Conservation (phyloP, 2,329 filamentous ascomycete species). For the Balansia obtecta region DNA sequence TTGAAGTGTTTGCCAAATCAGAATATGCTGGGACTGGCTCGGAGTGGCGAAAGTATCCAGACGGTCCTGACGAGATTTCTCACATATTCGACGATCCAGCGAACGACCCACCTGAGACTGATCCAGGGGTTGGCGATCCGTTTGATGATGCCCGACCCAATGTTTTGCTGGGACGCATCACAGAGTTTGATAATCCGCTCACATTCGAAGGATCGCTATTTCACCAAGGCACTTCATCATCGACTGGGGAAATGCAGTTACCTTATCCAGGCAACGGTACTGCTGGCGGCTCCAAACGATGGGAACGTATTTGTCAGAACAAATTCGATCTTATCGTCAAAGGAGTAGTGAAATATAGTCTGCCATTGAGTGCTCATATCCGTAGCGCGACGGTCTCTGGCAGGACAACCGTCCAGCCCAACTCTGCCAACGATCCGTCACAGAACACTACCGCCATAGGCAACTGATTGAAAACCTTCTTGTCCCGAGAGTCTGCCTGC, state of each 20-base stretch:
- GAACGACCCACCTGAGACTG: constrained; percentile 29
- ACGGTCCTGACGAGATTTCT: constrained; percentile 14
- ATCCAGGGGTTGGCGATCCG: constrained; percentile 32
- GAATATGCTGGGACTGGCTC: constrained; percentile 66
- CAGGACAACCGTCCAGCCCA: constrained; percentile 47
- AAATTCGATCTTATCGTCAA: constrained; percentile 89
- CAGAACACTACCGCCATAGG: constrained; percentile 55
- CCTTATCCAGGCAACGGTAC: constrained; percentile 79
- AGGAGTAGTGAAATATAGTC: constrained; percentile 74
- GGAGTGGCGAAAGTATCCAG: constrained; percentile 40
- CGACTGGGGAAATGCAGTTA: constrained; percentile 74
- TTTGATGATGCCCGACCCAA: constrained; percentile 56
- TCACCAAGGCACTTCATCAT: constrained; percentile 56
- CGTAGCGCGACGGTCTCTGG: constrained; percentile 49
- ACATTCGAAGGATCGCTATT: constrained; percentile 86
- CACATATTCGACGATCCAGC: constrained; percentile 19
- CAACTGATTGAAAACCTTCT: background rate
- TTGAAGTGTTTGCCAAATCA: constrained; percentile 91
- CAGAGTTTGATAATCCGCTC: constrained; percentile 75
- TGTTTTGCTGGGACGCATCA: constrained; percentile 83
- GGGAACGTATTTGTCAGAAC: constrained; percentile 82
- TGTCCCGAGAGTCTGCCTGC: background rate
- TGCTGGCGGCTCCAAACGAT: constrained; percentile 70
- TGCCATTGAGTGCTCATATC: constrained; percentile 48
- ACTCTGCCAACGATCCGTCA: constrained; percentile 48